These are phyloP conservation scores for Xylaria sp. DNA, from an alignment of 2,329 filamentous ascomycete genomes.

Conservation along the genomic window DNA sequence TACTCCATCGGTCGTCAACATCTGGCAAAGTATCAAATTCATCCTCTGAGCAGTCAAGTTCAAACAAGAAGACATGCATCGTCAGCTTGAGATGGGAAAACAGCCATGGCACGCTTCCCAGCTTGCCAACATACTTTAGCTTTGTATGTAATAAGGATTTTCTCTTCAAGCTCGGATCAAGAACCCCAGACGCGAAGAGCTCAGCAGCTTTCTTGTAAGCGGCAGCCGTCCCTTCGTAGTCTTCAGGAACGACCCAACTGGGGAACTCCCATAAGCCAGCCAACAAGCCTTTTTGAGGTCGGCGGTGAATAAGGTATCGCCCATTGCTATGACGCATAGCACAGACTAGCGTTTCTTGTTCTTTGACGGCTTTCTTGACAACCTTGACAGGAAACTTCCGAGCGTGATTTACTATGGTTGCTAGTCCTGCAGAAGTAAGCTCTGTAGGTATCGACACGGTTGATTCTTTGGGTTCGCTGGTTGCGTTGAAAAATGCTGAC, in stretches of 20 bases:
- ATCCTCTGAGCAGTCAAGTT: constrained; percentile 43
- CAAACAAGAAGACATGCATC: constrained; percentile 67
- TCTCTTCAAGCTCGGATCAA: constrained; percentile 36
- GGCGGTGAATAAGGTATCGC: constrained; percentile 59
- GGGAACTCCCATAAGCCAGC: constrained; percentile 68
- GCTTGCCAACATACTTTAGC: constrained; percentile 52
- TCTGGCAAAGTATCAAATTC: constrained; percentile 26
- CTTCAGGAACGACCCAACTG: constrained; percentile 53
- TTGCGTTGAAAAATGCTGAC: constrained; percentile 45
- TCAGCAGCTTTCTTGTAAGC: constrained; percentile 53
- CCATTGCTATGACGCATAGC: constrained; percentile 58
- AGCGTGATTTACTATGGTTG: constrained; percentile 57
- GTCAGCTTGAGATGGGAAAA: constrained; percentile 67
- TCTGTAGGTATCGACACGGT: constrained; percentile 21
- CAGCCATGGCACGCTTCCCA: constrained; percentile 66
- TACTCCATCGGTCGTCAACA: constrained; percentile 50
- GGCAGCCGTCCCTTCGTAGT: constrained; percentile 44
- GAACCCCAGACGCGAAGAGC: constrained; percentile 48
- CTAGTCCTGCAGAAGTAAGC: constrained; percentile 45
- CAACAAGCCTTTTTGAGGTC: constrained; percentile 64
- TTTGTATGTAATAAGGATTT: constrained; percentile 9
- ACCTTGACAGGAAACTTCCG: constrained; percentile 62
- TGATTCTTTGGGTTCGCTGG: constrained; percentile 28
- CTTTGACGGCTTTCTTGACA: constrained; percentile 62
- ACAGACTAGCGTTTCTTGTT: constrained; percentile 64